Conservation (phyloP, 768 basidiomycete genomes). For the Pisolithus marmoratus region DNA sequence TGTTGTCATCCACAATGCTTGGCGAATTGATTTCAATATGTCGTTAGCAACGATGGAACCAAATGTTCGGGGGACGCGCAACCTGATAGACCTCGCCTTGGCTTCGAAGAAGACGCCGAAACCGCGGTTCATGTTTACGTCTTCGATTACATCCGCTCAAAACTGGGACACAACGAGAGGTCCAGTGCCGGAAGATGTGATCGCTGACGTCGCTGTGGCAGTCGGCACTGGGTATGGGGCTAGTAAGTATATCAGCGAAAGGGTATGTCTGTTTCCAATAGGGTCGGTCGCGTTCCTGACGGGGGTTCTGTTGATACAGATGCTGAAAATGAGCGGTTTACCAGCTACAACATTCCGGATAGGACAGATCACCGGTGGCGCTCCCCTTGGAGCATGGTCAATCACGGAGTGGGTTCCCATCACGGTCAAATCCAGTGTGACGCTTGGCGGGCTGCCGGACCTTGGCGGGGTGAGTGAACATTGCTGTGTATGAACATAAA, state of each 20-base stretch:
- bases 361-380: conserved; percentile 33
- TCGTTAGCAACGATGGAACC: conserved; percentile 33
- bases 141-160: conserved; percentile 15
- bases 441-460: conserved; percentile 26
- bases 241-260: conserved; percentile 33
- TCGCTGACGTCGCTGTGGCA: conserved; percentile 20
- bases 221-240: conserved; percentile 34
- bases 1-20: conserved; percentile 33
- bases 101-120: conserved; percentile 15
- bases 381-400: conserved; percentile 32
- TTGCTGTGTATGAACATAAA: background rate
- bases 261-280: conserved; percentile 16
- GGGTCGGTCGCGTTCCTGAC: background rate
- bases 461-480: conserved; percentile 20
- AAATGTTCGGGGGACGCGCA: conserved; percentile 27
- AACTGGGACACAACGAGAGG: conserved; percentile 22
- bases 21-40: conserved; percentile 39
- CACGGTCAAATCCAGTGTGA: conserved; percentile 30
- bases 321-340: conserved; percentile 29
- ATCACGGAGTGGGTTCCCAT: conserved; percentile 33
- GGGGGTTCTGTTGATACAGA: conserved; percentile 5
- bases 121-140: conserved; percentile 21
- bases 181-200: conserved; percentile 30
- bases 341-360: conserved; percentile 30
- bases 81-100: conserved; percentile 29